These are phyloP conservation scores for Cucurbita pepo DNA, from an alignment of 306 rosid species.

Conservation along the genomic window DNA sequence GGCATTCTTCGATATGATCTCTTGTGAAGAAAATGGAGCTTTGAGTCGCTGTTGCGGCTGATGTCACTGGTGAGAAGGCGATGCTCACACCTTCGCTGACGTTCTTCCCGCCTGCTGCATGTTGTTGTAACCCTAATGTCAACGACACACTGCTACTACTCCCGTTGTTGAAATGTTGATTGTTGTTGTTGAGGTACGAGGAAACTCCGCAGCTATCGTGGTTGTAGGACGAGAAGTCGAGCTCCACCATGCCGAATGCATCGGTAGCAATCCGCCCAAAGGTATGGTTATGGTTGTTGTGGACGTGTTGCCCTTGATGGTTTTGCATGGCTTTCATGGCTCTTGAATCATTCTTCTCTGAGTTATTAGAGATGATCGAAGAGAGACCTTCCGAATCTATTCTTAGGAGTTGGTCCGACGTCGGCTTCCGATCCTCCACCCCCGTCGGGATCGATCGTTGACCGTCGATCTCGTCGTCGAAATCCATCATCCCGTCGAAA, in stretches of 20 bases:
- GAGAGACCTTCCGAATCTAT: constrained; percentile 56
- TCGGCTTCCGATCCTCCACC: constrained; percentile 36
- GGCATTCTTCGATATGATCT: constrained; percentile 60
- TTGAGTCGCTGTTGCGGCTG: constrained; percentile 27
- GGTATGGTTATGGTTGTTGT: constrained; percentile 11
- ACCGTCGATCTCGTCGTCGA: constrained; percentile 5
- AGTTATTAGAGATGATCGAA: constrained; percentile 33
- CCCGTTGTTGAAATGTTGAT: constrained; percentile 15
- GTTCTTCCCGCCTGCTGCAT: constrained; percentile 20
- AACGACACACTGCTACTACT: constrained; percentile 48
- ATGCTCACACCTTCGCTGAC: constrained; percentile 31
- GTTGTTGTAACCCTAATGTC: constrained; percentile 86
- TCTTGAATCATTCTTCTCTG: constrained; percentile 22
- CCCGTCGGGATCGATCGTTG: constrained; percentile 8
- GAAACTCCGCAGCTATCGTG: constrained; percentile 15
- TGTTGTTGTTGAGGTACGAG: constrained; percentile 7
- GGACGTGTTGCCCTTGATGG: constrained; percentile 7
- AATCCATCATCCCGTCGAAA: constrained; percentile 29
- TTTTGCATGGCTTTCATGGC: constrained; percentile 15
- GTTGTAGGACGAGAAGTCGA: constrained; percentile 49
- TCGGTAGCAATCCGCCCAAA: constrained; percentile 24
- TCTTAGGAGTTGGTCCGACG: constrained; percentile 29
- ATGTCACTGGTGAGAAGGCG: constrained; percentile 34
- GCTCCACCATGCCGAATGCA: constrained; percentile 46
- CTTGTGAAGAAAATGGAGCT: constrained; percentile 49